Evolutionary conservation across 768 basidiomycete genomes (phyloP), one percentile per base, ranked within the genome.

Genomic region (Leccinum pellstonianum): DNA sequence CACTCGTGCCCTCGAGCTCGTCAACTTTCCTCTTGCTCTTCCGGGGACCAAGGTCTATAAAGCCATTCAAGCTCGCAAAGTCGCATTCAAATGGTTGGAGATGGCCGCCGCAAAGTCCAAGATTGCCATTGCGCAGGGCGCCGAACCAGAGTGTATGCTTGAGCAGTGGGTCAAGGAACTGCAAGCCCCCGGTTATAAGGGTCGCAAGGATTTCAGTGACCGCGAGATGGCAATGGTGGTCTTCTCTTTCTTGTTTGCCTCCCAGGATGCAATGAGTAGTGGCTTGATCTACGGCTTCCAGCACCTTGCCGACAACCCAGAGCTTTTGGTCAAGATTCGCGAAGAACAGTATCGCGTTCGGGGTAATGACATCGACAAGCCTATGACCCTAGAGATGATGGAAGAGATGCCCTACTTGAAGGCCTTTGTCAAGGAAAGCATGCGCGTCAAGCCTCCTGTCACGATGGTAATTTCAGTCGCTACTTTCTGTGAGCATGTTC

Each of bases 231-330:
- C 92, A 29, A 91, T 97, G 88, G 95, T 97, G 69, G 76, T 99
- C 43, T 88, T 99, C 70, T 94, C 92, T 11, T 98, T 98, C 87
- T 79, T 99, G 56, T 98, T 98, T 68, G 97, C 93, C 2, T 90
- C 87, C 25, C 93, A 97, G 79, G 97, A 99, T 72, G 97, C 97
- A 52, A 98, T 99, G 97, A 93, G 92, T 72, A 94, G 91, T 61
- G 95, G 95, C 53, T 78, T 98, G 67, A 94, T 97, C 69, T 98
- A 93, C 74, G 90, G 86, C 41, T 97, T 98, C 86, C 97, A 99
- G 76, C 93, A 95, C 74, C 81, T 97, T 38, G 92, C 91, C 48
- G 97, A 98, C 74, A 82, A 92, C 71, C 96, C 96, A 1, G 90
- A 94, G 25, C 77, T 97, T 56, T 76, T 96, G 65, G 85, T 84